These are phyloP conservation scores for Neurospora sp. DNA, from an alignment of 495 filamentous ascomycete genomes.

Conservation along the genomic window DNA sequence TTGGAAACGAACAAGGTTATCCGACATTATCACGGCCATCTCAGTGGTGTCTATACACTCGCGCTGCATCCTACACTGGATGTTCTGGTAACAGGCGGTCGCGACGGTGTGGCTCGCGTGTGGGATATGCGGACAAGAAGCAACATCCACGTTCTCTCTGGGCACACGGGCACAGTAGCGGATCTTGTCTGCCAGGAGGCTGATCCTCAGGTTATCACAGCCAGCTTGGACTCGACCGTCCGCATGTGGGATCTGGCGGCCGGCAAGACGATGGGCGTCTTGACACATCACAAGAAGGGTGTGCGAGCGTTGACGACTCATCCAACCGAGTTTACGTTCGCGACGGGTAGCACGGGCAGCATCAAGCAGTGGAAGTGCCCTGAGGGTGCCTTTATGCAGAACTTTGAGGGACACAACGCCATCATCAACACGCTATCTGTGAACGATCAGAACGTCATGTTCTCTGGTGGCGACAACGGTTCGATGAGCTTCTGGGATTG, in stretches of 20 bases:
- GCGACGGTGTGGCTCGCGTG: conserved; percentile 87
- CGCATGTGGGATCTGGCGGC: conserved; percentile 95
- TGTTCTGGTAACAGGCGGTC: conserved; percentile 86
- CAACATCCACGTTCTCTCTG: conserved; percentile 88
- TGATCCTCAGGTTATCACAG: conserved; percentile 89
- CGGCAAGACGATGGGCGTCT: conserved; percentile 87
- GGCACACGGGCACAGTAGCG: conserved; percentile 83
- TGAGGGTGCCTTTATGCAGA: conserved; percentile 98
- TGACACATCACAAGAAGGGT: conserved; percentile 98
- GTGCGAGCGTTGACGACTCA: conserved; percentile 79
- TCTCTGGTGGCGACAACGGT: conserved; percentile 93
- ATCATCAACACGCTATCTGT: conserved; percentile 92
- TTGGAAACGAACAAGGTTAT: conserved; percentile 98
- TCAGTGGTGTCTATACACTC: conserved; percentile 91
- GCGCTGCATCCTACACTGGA: conserved; percentile 88
- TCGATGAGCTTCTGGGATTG: conserved; percentile 98
- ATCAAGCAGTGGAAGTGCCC: conserved; percentile 99
- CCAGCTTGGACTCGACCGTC: conserved; percentile 84
- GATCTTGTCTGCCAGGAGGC: conserved; percentile 89
- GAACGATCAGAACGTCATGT: conserved; percentile 90
- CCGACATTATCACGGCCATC: conserved; percentile 93
- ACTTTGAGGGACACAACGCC: conserved; percentile 92
- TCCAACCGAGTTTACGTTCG: conserved; percentile 94
- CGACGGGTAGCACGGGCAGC: conserved; percentile 75
- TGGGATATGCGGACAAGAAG: conserved; percentile 98